Evolutionary conservation across 1,284 basidiomycete species (phyloP), one percentile per base, ranked within the genome.

Genomic region (Trichosporon inkin): DNA sequence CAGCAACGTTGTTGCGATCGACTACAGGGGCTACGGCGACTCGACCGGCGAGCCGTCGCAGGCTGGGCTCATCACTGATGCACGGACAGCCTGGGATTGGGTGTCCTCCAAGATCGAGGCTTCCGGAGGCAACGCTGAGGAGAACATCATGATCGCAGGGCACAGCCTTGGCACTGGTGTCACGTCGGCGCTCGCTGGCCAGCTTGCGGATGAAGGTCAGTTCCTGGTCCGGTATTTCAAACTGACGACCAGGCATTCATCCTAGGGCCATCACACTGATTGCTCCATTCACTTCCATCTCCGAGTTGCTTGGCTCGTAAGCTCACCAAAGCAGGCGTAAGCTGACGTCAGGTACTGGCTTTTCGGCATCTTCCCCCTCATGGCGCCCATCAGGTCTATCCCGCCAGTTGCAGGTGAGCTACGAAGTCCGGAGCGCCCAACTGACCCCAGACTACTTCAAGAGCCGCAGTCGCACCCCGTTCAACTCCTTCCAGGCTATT

Each of bases 21-120:
- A 96, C 76, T 95, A 95, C 72, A 85, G 92, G n/a, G 94, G 94
- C 0, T 98, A 89, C 68, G 94, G 82, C 0, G 92, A 98, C 72
- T 93, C 90, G 58, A 83, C 84, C 0, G 91, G 92, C 1, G 75
- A 73, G 0, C 93, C 93, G 0, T 85, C 83, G 10, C 88, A 94
- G 72, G 75, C 78, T 13, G 95, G 93, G 0, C 79, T 97, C 0
- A 75, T 84, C 0, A 76, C 77, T 3, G 95, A 98, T 71, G 92
- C 90, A 1, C 81, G 85, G 24, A 82, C 90, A 0, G 89, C 87
- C 0, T 96, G 86, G 83, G 84, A 90, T 67, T 95, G 88, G 86
- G 77, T 92, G 6, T 72, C 85, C 6, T 20, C 38, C 13, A 53
- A 37, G 44, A 32, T 61, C 35, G 40, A 61, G 34, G 53, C 56